Evolutionary conservation across 1,139 yeast species (phyloP), one percentile per base, ranked within the genome.

Genomic region (Geotrichum reessii): DNA sequence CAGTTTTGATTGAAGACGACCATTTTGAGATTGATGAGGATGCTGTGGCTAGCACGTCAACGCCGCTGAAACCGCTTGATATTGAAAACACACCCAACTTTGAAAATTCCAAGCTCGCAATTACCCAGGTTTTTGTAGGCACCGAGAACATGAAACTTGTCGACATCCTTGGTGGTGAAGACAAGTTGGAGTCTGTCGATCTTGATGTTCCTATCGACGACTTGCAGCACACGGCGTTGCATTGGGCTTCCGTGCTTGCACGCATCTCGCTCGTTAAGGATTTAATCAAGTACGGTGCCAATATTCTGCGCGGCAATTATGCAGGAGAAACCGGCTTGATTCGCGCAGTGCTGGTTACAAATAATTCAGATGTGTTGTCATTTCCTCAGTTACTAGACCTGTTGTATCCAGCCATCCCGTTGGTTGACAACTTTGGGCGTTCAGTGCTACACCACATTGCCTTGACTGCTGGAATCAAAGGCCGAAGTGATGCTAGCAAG

Each of bases 241-340:
- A 95, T 71, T 89, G 98, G 96, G 96, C 97, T 1, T 86, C 98
- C 37, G 90, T 97, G 0, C 79, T 95, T 73, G 98, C 96, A 0
- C 84, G 90, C 62, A 75, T 85, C 4, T 77, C 84, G 1, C 78
- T 92, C 60, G 93, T 91, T 4, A 82, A 82, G 60, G 90, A 89
- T 59, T 76, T 95, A 44, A 80, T 92, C 7, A 74, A 82, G 53
- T 81, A 84, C 63, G 96, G 96, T 0, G 81, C 84, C 1, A 77
- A 82, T 60, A 76, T 86, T 55, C 78, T 88, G 8, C 76, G 88
- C 49, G 90, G 95, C 19, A 93, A 88, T 66, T 85, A 86, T 66
- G 81, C 81, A 46, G 98, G 98, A 12, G 98, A 95, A 72, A 87
- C 97, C 0, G 92, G 97, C 0, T 76, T 95, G 52, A 86, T 93